Conservation (phyloP, 1,139 yeast genomes). For the Yarrowia galli region DNA sequence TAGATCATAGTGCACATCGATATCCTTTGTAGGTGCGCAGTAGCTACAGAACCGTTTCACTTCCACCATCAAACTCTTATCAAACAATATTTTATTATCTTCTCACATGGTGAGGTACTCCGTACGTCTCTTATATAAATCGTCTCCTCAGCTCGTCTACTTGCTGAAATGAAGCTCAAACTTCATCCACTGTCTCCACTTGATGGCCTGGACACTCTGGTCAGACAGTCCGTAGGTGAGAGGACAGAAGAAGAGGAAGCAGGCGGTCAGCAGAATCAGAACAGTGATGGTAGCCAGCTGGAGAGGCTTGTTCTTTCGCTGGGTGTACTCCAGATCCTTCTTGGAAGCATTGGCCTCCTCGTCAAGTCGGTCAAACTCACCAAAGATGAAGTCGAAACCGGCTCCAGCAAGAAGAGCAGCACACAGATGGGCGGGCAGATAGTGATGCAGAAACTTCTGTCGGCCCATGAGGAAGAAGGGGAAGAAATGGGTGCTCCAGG, state of each 20-base stretch:
- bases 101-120: not conserved
- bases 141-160: slow-evolving; percentile 48
- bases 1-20: no score
- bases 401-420: slow-evolving; percentile 88
- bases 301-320: slow-evolving; percentile 45
- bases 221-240: slow-evolving; percentile 81
- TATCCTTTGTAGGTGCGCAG: no score
- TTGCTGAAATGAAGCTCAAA: slow-evolving; percentile 85
- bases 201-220: slow-evolving; percentile 68
- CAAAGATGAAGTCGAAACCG: slow-evolving; percentile 76
- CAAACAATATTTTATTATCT: not conserved
- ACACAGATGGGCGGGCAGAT: slow-evolving; percentile 92
- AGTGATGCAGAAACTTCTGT: slow-evolving; percentile 92
- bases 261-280: slow-evolving; percentile 61
- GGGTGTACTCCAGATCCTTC: slow-evolving; percentile 38
- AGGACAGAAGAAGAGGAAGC: slow-evolving; percentile 81
- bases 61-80: not conserved
- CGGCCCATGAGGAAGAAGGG: slow-evolving; percentile 96
- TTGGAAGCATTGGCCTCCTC: slow-evolving; percentile 43
- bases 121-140: not conserved
- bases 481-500: slow-evolving; percentile 82
- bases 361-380: slow-evolving; percentile 56
- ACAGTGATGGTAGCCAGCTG: slow-evolving; percentile 54
- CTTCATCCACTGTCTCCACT: slow-evolving; percentile 80
- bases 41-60: no score